Conservation (phyloP, 2,329 filamentous ascomycete genomes). For the Trichoderma harzianum region DNA sequence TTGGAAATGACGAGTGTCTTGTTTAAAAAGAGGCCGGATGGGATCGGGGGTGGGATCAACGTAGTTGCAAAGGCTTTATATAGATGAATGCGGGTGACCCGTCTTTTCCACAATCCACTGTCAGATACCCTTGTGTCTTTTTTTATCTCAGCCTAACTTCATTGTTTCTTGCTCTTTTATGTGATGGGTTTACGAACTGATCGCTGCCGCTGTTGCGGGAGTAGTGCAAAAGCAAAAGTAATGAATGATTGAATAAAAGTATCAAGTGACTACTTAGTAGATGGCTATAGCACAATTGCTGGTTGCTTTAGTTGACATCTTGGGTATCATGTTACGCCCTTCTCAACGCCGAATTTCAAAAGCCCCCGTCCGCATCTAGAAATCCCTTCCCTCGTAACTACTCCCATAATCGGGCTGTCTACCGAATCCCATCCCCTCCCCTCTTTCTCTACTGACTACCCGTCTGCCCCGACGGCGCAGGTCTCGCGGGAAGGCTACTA, state of each 20-base stretch:
- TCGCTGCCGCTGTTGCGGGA: background rate
- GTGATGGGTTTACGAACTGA: background rate
- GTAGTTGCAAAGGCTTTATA: constrained; percentile 12
- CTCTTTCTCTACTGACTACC: background rate
- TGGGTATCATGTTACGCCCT: constrained; percentile 5
- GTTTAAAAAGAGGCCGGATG: background rate
- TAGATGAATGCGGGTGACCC: constrained; percentile 17
- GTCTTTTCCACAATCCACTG: constrained; percentile 17
- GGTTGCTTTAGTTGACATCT: background rate
- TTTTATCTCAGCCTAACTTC: background rate
- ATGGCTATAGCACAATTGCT: background rate
- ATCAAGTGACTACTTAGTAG: background rate
- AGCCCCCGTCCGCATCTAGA: background rate
- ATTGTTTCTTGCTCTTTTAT: background rate
- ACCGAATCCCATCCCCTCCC: background rate
- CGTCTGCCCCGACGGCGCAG: background rate
- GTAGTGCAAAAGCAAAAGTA: background rate
- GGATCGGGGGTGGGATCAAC: background rate
- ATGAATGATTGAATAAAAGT: background rate
- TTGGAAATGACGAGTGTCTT: constrained; percentile 3
- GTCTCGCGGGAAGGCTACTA: constrained; percentile 7
- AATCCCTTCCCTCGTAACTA: background rate
- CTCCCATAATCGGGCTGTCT: background rate
- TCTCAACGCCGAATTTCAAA: constrained; percentile 7
- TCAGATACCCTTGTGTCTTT: constrained; percentile 11